Base-by-base conservation (phyloP, 805 yeast species). In the Geotrichum ghanense region DNA sequence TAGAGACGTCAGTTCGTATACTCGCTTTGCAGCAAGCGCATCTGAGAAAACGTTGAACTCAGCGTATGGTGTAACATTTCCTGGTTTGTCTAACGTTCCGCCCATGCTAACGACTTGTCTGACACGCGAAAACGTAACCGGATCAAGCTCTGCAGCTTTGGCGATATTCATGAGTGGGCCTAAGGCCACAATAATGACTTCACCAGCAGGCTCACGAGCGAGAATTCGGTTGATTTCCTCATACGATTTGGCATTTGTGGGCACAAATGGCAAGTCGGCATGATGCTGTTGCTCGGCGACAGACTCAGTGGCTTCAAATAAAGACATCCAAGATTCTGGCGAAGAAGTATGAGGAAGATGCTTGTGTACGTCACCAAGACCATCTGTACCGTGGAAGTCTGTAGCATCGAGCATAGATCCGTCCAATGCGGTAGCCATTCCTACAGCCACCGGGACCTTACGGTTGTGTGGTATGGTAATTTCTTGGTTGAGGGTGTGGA, bases 161-260 rank as follows among this genome's bases (percentile, higher is more conserved):
- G 71, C 70, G n/a, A 65, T 42, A 53, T 68, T 68, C 44, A 66
- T 63, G 31, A 66, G 51, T 5, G 72, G 72, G 6, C 72, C 72
- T 9, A 69, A 55, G 5, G 71, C 63, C 5, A 58, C 53, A 17
- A 68, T 57, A 3, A 66, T 64, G 14, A 68, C 71, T 0, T 71
- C 55, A 41, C 56, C 53, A 40, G 53, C 57, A 2, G 65, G 67
- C 48, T 68, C 67, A 3, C 47, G 34, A 1, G 55, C 51, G n/a
- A 68, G 57, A 3, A 66, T 50, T 3, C 59, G 61, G 17, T 68
- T 60, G 27, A 68, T 68, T n/a, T 59, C 69, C 10, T 53, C 51
- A 54, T 62, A 61, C 2, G 67, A 45, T 2, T 63, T 63, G 22
- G 42, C 47, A 3, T 46, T 39, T 12, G 61, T 55, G 10, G 67